Evolutionary conservation across 2,329 filamentous ascomycete species (phyloP).

Genomic region (Talaromyces albobiverticillius): DNA sequence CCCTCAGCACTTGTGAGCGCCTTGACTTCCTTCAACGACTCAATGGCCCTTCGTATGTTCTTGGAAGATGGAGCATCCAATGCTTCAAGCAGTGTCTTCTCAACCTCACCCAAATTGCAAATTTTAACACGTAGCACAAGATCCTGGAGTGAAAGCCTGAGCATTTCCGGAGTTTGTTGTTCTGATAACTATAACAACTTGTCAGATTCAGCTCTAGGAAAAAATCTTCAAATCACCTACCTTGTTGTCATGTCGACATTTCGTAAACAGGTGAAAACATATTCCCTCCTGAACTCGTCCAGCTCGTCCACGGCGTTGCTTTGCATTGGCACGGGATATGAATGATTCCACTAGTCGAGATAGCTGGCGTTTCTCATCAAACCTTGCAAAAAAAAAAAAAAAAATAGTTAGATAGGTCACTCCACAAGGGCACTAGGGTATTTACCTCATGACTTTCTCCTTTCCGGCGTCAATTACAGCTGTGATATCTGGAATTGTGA

Average conservation of each 20-base stretch:
- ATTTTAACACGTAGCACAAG: constrained; percentile 95
- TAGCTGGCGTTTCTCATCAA: constrained; percentile 87
- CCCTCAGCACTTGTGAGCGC: constrained; percentile 79
- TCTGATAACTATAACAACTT: constrained; percentile 65
- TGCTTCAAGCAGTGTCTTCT: constrained; percentile 81
- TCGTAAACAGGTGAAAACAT: constrained; percentile 95
- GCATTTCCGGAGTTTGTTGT: constrained; percentile 94
- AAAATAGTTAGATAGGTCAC: not conserved
- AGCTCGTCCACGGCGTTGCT: constrained; percentile 88
- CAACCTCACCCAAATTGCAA: constrained; percentile 90
- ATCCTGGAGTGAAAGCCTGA: constrained; percentile 89
- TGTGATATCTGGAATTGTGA: constrained; percentile 96
- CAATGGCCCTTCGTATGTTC: constrained; percentile 89
- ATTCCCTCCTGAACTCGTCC: constrained; percentile 93
- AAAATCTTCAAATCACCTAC: constrained; percentile 29
- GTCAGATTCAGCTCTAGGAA: not conserved
- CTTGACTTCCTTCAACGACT: constrained; percentile 88
- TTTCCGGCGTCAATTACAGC: constrained; percentile 96
- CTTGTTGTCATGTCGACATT: constrained; percentile 74
- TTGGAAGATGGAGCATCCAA: constrained; percentile 86
- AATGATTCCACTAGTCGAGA: constrained; percentile 91
- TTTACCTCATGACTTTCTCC: constrained; percentile 80
- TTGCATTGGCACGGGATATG: constrained; percentile 91
- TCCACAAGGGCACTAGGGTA: not conserved
- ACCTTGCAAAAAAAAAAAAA: constrained; percentile 57